phyloP scores from a whole-genome alignment of 2,329 filamentous ascomycete species.

The Aspergillus sp. region DNA sequence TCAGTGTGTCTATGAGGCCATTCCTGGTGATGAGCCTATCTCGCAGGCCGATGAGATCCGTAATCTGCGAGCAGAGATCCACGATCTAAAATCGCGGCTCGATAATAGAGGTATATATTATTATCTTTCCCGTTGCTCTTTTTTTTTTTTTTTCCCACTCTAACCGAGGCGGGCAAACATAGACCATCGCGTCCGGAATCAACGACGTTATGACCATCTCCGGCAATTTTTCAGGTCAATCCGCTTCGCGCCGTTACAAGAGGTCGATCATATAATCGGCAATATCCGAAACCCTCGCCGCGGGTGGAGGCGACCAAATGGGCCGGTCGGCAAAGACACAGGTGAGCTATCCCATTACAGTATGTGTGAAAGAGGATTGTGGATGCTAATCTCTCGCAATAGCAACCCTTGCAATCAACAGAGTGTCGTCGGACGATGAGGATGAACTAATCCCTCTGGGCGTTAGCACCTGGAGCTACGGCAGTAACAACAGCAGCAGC shows the following conservation, averaged over 20 bases:
- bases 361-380: background rate
- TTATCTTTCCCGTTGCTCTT: background rate
- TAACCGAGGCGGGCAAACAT: background rate
- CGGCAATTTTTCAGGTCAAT: constrained; percentile 24
- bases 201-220: background rate
- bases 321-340: constrained; percentile 7
- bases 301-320: constrained; percentile 20
- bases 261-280: constrained; percentile 26
- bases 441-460: background rate
- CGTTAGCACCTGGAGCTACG: background rate
- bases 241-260: constrained; percentile 24
- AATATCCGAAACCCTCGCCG: constrained; percentile 19
- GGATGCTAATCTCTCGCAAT: constrained; percentile 1
- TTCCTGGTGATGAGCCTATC: constrained; percentile 29
- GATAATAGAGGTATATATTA: constrained; percentile 18
- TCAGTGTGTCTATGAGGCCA: constrained; percentile 30
- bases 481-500: background rate
- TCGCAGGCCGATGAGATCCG: constrained; percentile 32
- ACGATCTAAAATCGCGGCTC: constrained; percentile 22
- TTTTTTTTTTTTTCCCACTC: no score
- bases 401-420: constrained; percentile 7
- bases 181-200: background rate
- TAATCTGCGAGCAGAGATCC: constrained; percentile 29
- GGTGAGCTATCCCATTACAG: background rate
- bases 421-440: background rate